A percentile compares a stretch with the other conserved stretches of the same genome.
phyloP scores from a whole-genome alignment of 2,329 filamentous ascomycete genomes.

The Hypoxylon sp. region DNA sequence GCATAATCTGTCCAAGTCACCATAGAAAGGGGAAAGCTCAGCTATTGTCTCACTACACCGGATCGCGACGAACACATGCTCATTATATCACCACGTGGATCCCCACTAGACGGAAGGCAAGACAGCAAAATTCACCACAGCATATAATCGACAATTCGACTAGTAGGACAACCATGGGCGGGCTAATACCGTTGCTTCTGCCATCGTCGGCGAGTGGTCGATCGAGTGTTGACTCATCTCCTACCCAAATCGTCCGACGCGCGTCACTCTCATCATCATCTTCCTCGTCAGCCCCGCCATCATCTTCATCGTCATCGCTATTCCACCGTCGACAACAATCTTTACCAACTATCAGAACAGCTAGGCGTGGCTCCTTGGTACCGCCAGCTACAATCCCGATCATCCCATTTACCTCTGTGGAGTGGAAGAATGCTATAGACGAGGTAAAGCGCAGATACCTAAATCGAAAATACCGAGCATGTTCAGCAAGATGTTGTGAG shows the following conservation, averaged over 20 bases:
- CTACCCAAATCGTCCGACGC: conserved; percentile 27
- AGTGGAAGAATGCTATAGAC: conserved; percentile 61
- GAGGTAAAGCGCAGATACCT: conserved; percentile 65
- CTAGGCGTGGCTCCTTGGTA: conserved; percentile 37
- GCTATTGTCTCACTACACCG: conserved; percentile 32
- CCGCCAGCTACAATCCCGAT: conserved; percentile 40
- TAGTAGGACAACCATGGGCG: conserved; percentile 37
- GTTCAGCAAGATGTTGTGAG: conserved; percentile 61
- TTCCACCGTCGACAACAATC: conserved; percentile 44
- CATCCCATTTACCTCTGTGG: conserved; percentile 55
- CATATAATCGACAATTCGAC: neutral
- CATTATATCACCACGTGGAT: conserved; percentile 11
- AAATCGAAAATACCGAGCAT: conserved; percentile 60
- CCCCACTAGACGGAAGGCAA: conserved; percentile 2
- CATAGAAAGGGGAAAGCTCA: conserved; percentile 17
- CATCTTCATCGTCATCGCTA: conserved; percentile 11
- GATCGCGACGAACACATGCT: conserved; percentile 19
- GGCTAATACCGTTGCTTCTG: conserved; percentile 42
- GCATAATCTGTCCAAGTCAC: conserved; percentile 33
- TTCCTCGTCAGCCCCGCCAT: conserved; percentile 3
- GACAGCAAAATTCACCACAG: conserved; percentile 5
- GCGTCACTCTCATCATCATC: conserved; percentile 25
- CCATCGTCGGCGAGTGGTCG: conserved; percentile 29
- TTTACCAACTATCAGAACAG: conserved; percentile 37
- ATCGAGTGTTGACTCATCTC: conserved; percentile 15